Evolutionary conservation across 805 yeast species (phyloP), one percentile per base, ranked within the genome.

Genomic region (Lachancea sp.): DNA sequence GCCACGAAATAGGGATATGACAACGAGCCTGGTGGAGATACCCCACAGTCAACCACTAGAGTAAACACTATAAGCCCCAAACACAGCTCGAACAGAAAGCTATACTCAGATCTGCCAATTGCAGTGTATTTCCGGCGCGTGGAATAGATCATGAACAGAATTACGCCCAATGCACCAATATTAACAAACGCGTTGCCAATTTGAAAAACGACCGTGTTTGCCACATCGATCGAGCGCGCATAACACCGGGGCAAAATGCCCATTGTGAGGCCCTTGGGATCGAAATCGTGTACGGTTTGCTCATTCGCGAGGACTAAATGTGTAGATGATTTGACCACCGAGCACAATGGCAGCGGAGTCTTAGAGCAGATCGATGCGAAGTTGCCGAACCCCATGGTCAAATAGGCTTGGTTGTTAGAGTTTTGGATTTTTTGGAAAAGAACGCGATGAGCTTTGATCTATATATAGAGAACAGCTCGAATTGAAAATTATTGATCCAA

Each of bases 71-170:
- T 73, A 51, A 85, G 72, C 1, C 77, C 70, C 27, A 82, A 68
- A 49, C 74, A 72, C 35, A 78, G 57, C 64, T 82, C 79, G 63
- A 81, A 82, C 58, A 85, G 82, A 53, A 76, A 78, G 44, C 87
- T 65, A 81, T 89, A 84, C 60, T 93, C 99, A 11, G 79, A 72
- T 49, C 98, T 74, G 3, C 97, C 98, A 47, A 93, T 90, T 11
- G 98, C 97, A 0, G 99, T 93, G 61, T 86, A 90, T 69, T 91
- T 88, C 48, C 82, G 71, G 60, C 90, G 73, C 36, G 90, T 79
- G 54, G 84, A 82, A 69, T 81, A 85, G 11, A 89, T 71, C 45
- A 90, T 85, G 54, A 88, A 74, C 41, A 82, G 69, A 31, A 84
- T 51, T 35, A 87, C 74, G 6, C 75, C 66, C 29, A 93, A 66